Conservation (phyloP, 257 asterid species). For the Solanum etuberosum region DNA sequence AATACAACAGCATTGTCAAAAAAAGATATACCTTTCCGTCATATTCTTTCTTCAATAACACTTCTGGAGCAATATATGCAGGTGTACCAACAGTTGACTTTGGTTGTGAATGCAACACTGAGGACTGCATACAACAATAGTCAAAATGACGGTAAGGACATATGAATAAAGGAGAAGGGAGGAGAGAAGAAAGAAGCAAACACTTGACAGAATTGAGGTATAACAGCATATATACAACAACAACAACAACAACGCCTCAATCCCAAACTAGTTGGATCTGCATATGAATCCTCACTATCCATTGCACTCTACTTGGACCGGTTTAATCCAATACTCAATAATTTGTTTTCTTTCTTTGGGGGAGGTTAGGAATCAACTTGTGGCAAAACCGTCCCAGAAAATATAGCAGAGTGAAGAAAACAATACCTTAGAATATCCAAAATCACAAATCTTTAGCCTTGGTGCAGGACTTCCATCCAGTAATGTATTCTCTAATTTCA, state of each 20-base stretch:
- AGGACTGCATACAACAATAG: slow-evolving; percentile 46
- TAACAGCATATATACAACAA: not conserved
- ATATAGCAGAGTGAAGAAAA: not conserved
- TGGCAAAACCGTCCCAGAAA: not conserved
- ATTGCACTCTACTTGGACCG: not conserved
- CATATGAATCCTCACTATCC: not conserved
- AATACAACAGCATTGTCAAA: not conserved
- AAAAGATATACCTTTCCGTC: slow-evolving; percentile 73
- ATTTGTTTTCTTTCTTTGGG: not conserved
- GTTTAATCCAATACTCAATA: not conserved
- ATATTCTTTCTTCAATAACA: slow-evolving; percentile 87
- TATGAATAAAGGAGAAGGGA: not conserved
- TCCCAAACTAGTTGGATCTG: not conserved
- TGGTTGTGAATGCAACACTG: slow-evolving; percentile 99
- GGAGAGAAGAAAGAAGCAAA: not conserved
- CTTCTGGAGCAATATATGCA: slow-evolving; percentile 98
- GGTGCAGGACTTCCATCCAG: slow-evolving; percentile 96
- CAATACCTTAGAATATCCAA: slow-evolving; percentile 93
- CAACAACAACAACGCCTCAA: not conserved
- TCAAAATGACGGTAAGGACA: not conserved
- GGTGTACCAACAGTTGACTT: slow-evolving; percentile 99
- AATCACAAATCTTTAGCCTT: slow-evolving; percentile 88
- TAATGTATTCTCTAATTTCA: slow-evolving; percentile 88
- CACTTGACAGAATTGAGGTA: not conserved
- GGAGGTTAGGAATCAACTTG: not conserved